Percentiles rank a stretch among this genome's conserved stretches.
Evolutionary conservation across 352 stramenopile species (phyloP).

Genomic region (Globisporangium splendens): DNA sequence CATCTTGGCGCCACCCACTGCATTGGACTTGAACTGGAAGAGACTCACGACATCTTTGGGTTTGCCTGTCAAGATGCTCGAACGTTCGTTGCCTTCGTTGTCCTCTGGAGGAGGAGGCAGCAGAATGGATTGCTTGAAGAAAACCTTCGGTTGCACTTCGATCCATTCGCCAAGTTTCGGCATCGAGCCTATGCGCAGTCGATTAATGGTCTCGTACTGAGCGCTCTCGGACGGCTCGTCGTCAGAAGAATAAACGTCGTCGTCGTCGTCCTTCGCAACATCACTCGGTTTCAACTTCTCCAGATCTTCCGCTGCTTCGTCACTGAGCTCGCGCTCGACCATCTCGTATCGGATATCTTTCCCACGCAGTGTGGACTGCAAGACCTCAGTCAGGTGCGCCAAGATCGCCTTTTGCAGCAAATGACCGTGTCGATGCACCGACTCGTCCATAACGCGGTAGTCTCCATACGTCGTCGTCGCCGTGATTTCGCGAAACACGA

Average conservation of each 20-base stretch:
- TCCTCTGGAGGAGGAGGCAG: background rate
- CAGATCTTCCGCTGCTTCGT: slow-evolving; percentile 14
- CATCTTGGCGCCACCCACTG: slow-evolving; percentile 19
- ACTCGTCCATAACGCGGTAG: slow-evolving; percentile 29
- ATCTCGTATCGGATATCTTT: slow-evolving; percentile 46
- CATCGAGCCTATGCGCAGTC: slow-evolving; percentile 14
- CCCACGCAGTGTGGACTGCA: slow-evolving; percentile 25
- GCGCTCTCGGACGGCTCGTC: too few species aligned
- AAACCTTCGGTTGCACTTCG: slow-evolving; percentile 14
- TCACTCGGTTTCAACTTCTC: slow-evolving; percentile 3
- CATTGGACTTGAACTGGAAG: slow-evolving; percentile 20
- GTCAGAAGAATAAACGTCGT: too few species aligned
- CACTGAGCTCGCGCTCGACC: slow-evolving; percentile 35
- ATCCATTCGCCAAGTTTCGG: slow-evolving; percentile 19
- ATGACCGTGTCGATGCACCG: slow-evolving; percentile 37
- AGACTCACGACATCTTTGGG: slow-evolving; percentile 20
- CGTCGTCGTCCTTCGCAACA: background rate
- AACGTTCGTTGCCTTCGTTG: slow-evolving; percentile 10
- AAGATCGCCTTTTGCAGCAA: slow-evolving; percentile 57
- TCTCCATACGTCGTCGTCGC: slow-evolving; percentile 32
- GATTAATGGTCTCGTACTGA: slow-evolving; percentile 8
- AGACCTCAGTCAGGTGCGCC: slow-evolving; percentile 34
- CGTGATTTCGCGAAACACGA: slow-evolving; percentile 26
- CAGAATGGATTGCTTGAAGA: slow-evolving; percentile 9
- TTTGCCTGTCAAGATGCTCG: slow-evolving; percentile 4